Conservation (phyloP, 352 stramenopile genomes). For the Pythium apleroticum region DNA sequence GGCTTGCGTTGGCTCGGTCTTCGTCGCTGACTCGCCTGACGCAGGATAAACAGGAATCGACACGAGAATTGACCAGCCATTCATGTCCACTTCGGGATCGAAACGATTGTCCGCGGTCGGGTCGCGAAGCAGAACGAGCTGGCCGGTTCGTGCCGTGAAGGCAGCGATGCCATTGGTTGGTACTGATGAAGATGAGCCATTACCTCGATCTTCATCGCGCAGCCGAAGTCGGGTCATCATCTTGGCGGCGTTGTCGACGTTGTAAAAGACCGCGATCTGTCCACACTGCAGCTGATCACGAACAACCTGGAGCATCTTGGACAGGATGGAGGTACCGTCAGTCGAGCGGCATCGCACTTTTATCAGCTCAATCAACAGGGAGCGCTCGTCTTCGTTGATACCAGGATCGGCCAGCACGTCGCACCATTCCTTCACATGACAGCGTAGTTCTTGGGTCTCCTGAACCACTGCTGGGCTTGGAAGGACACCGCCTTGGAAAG, state of each 20-base stretch:
- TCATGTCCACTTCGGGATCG: background rate
- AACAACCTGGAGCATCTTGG: conserved; percentile 6
- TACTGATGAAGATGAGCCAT: background rate
- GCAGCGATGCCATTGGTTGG: background rate
- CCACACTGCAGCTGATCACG: background rate
- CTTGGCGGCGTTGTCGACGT: background rate
- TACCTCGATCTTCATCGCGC: background rate
- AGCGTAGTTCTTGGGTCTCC: background rate
- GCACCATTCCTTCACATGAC: conserved; percentile 4
- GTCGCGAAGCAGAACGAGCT: background rate
- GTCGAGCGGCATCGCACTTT: background rate
- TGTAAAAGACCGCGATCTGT: conserved; percentile 4
- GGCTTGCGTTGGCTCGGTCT: background rate
- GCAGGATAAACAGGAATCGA: conserved; percentile 5
- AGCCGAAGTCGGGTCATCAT: background rate
- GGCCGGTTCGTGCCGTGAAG: background rate
- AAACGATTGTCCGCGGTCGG: background rate
- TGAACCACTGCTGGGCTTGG: background rate
- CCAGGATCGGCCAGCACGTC: background rate
- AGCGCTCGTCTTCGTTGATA: background rate
- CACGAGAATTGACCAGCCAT: background rate
- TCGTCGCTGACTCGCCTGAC: background rate
- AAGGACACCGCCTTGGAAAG: background rate
- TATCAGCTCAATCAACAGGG: background rate
- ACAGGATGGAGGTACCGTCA: background rate